Evolutionary conservation across 1,139 yeast genomes (phyloP).

Genomic region (Diutina ranongensis): DNA sequence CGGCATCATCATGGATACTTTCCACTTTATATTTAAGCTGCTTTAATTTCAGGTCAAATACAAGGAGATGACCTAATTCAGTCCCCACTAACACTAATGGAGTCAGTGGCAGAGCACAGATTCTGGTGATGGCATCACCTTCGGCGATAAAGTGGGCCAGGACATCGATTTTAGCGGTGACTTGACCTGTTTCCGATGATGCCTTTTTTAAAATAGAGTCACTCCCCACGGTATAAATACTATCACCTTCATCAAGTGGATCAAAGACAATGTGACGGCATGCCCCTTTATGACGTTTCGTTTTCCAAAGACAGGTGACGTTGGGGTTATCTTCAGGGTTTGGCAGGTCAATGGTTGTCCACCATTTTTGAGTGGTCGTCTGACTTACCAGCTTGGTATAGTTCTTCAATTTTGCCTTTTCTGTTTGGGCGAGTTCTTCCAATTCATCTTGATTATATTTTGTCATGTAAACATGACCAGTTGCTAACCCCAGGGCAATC

Average conservation of each 20-base stretch:
- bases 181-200: conserved; percentile 62
- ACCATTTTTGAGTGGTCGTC: conserved; percentile 29
- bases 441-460: conserved; percentile 40
- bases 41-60: conserved; percentile 42
- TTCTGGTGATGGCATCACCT: conserved; percentile 41
- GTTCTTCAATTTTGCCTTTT: conserved; percentile 10
- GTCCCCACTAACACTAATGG: conserved; percentile 66
- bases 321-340: conserved; percentile 19
- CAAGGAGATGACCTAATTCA: conserved; percentile 57
- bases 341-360: conserved; percentile 34
- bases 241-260: conserved; percentile 40
- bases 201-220: conserved; percentile 78
- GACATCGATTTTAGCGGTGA: conserved; percentile 18
- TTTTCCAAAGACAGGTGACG: conserved; percentile 51
- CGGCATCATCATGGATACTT: conserved; percentile 60
- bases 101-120: conserved; percentile 53
- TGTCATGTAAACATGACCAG: conserved; percentile 59
- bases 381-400: conserved; percentile 18
- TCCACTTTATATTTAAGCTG: conserved; percentile 30
- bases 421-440: conserved; percentile 19
- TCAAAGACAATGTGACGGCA: conserved; percentile 69
- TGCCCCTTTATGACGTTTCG: conserved; percentile 84
- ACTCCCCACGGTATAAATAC: conserved; percentile 60
- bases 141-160: conserved; percentile 11
- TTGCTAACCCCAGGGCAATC: conserved; percentile 61